Conservation (phyloP, 352 stramenopile genomes). For the Thraustotheca clavata region DNA sequence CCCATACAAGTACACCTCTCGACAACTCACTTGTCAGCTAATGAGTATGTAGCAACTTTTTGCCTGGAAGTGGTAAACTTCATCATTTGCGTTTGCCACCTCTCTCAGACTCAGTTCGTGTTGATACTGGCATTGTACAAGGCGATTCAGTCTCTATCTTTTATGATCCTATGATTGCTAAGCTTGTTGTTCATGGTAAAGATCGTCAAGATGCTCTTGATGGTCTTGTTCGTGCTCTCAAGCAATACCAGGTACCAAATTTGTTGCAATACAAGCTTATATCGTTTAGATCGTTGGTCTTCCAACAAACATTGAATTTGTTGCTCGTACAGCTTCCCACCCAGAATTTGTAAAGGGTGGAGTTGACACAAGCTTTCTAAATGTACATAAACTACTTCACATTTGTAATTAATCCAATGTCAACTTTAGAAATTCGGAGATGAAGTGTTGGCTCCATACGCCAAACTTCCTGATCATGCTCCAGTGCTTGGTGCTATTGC, state of each 20-base stretch:
- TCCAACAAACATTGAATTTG: slow-evolving; percentile 93
- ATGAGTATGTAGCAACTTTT: slow-evolving; percentile 59
- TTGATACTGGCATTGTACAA: slow-evolving; percentile 86
- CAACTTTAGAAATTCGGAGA: slow-evolving; percentile 60
- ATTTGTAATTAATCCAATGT: neutral
- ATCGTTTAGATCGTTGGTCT: slow-evolving; percentile 66
- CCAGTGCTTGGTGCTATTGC: slow-evolving; percentile 68
- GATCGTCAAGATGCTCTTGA: slow-evolving; percentile 76
- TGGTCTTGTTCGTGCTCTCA: slow-evolving; percentile 73
- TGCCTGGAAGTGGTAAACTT: slow-evolving; percentile 84
- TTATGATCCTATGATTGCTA: slow-evolving; percentile 93
- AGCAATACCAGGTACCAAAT: slow-evolving; percentile 78
- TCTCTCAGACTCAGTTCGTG: slow-evolving; percentile 59
- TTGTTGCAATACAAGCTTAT: neutral
- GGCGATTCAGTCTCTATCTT: slow-evolving; percentile 88
- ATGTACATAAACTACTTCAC: slow-evolving; percentile 15
- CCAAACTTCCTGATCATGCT: slow-evolving; percentile 42
- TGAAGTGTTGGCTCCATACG: slow-evolving; percentile 60
- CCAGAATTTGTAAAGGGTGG: slow-evolving; percentile 81
- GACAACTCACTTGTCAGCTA: neutral
- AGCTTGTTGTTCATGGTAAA: slow-evolving; percentile 88
- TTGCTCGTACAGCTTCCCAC: slow-evolving; percentile 83
- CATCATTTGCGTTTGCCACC: slow-evolving; percentile 72
- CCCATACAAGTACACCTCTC: slow-evolving; percentile 65
- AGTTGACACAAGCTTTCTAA: slow-evolving; percentile 91